phyloP scores from a whole-genome alignment of 2,329 filamentous ascomycete genomes.

The Fusarium heterosporum region DNA sequence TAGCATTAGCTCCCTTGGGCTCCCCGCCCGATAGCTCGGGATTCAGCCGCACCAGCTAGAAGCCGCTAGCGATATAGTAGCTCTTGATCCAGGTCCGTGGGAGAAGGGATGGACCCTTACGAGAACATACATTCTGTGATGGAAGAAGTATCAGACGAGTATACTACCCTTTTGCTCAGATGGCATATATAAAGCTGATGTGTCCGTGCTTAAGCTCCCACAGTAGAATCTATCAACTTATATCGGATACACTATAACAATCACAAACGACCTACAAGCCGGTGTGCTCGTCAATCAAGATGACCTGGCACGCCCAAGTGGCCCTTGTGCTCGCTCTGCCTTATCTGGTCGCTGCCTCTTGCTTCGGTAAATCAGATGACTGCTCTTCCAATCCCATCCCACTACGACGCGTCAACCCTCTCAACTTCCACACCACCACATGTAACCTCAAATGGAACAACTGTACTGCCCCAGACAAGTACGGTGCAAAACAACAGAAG shows the following conservation, averaged over 20 bases:
- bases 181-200: background rate
- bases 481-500: background rate
- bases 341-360: background rate
- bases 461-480: background rate
- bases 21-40: no score
- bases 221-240: background rate
- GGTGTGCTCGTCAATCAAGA: background rate
- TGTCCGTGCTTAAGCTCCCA: background rate
- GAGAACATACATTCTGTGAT: no score
- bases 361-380: conserved; percentile 3
- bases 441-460: conserved; percentile 7
- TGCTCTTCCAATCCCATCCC: conserved; percentile 2
- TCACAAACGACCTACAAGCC: background rate
- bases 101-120: no score
- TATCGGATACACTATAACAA: background rate
- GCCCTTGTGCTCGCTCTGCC: background rate
- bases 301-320: conserved; percentile 5
- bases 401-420: background rate
- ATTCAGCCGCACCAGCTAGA: no score
- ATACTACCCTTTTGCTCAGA: no score
- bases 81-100: no score
- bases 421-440: background rate
- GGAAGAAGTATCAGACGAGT: no score
- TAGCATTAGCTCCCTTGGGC: no score
- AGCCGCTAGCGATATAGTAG: no score